Evolutionary conservation across 2,329 filamentous ascomycete species (phyloP).

Genomic region (Catunica adiposa): DNA sequence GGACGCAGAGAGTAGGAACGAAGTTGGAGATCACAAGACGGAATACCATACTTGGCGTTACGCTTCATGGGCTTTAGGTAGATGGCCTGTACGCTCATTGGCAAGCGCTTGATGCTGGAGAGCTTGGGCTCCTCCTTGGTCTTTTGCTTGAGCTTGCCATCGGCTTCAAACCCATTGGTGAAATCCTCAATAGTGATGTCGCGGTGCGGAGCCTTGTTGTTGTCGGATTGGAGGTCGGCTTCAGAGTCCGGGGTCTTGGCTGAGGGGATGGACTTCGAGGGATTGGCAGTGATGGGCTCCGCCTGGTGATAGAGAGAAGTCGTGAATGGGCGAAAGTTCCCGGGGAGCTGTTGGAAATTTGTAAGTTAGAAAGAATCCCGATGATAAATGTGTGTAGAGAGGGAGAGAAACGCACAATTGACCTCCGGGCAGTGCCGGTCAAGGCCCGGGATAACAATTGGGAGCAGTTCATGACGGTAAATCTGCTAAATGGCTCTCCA

Average conservation of each 20-base stretch:
- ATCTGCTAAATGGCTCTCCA: background rate
- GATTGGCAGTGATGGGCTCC: background rate
- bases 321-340: background rate
- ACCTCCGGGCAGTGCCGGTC: background rate
- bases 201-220: background rate
- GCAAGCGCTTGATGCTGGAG: conserved; percentile 10
- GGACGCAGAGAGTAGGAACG: conserved; percentile 83
- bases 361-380: background rate
- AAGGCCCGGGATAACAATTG: conserved; percentile 5
- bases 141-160: conserved; percentile 6
- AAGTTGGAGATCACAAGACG: conserved; percentile 78
- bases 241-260: background rate
- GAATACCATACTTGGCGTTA: conserved; percentile 56
- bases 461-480: conserved; percentile 1
- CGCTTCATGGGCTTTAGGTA: conserved; percentile 74
- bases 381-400: background rate
- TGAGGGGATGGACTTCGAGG: background rate
- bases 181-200: background rate
- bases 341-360: background rate
- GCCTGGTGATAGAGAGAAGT: no score
- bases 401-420: background rate
- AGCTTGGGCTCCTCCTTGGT: conserved; percentile 7
- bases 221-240: background rate
- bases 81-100: conserved; percentile 52
- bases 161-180: conserved; percentile 1